Evolutionary conservation across 73 alveolate species (phyloP).

Genomic region (Paramecium pentaurelia): DNA sequence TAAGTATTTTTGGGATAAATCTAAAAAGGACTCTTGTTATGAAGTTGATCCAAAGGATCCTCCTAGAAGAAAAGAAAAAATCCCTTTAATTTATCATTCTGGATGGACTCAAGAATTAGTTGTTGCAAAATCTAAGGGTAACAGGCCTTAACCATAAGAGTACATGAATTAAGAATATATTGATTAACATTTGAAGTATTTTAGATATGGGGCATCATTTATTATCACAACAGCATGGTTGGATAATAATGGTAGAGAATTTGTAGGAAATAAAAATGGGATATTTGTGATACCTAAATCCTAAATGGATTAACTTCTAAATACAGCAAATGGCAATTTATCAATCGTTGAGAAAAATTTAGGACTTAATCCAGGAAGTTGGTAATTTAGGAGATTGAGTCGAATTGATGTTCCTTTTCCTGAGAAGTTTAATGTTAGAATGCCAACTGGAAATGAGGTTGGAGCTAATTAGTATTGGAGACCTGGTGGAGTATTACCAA

Average conservation of each 20-base stretch:
- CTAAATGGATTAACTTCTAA: not conserved
- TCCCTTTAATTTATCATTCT: not conserved
- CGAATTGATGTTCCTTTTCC: not conserved
- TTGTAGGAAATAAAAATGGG: not conserved
- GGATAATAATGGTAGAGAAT: conserved; percentile 7
- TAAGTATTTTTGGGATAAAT: not conserved
- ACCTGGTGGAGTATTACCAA: not conserved
- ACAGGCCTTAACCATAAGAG: not conserved
- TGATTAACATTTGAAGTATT: not conserved
- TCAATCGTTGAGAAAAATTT: not conserved
- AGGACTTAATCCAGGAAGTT: not conserved
- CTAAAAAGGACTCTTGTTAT: not conserved
- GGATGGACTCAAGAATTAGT: conserved; percentile 19
- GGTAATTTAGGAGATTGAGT: not conserved
- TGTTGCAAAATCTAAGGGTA: not conserved
- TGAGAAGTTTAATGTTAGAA: not conserved
- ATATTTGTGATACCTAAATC: not conserved
- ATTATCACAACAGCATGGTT: not conserved
- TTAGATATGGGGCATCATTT: not conserved
- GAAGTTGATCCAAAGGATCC: not conserved
- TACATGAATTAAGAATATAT: not conserved
- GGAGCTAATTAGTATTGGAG: not conserved
- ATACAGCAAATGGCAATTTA: not conserved
- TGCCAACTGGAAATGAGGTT: conserved; percentile 33
- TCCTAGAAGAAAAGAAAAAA: not conserved